Conservation (phyloP, 2,329 filamentous ascomycete species). For the Dactylella cylindrospora region DNA sequence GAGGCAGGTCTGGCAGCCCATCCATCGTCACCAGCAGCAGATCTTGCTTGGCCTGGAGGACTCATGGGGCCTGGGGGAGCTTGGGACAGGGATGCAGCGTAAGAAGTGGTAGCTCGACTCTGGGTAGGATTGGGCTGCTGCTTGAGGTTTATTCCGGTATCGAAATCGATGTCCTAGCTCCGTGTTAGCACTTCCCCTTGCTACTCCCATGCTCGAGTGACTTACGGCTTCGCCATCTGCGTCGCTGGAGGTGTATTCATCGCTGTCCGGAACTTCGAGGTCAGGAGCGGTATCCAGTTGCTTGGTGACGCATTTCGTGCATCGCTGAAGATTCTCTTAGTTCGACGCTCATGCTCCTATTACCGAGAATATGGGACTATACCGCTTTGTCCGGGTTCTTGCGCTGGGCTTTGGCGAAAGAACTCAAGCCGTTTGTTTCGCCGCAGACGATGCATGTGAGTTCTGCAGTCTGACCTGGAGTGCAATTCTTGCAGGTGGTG, state of each 20-base stretch:
- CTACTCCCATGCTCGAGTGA: neutral
- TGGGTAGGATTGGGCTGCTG: slow-evolving; percentile 6
- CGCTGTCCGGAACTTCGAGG: slow-evolving; percentile 35
- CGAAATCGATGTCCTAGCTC: slow-evolving; percentile 13
- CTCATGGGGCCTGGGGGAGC: no score
- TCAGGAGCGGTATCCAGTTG: slow-evolving; percentile 45
- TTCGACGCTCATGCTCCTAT: neutral
- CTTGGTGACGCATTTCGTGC: slow-evolving; percentile 43
- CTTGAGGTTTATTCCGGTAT: slow-evolving; percentile 12
- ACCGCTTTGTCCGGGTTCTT: slow-evolving; percentile 56
- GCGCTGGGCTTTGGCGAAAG: slow-evolving; percentile 58
- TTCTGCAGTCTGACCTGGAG: slow-evolving; percentile 55
- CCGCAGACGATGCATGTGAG: slow-evolving; percentile 57
- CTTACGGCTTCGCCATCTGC: slow-evolving; percentile 13
- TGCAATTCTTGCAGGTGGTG: slow-evolving; percentile 52
- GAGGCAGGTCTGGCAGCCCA: slow-evolving; percentile 33
- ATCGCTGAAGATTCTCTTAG: slow-evolving; percentile 19
- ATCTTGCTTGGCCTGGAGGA: neutral
- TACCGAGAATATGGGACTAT: slow-evolving; percentile 49
- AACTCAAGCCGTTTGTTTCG: slow-evolving; percentile 55
- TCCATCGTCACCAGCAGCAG: slow-evolving; percentile 2
- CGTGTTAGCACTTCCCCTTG: neutral
- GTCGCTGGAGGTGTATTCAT: slow-evolving; percentile 17
- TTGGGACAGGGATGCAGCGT: no score
- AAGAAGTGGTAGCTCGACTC: slow-evolving; percentile 1